Base-by-base conservation (phyloP, 1,284 basidiomycete genomes). In the Psilocybe mexicana region DNA sequence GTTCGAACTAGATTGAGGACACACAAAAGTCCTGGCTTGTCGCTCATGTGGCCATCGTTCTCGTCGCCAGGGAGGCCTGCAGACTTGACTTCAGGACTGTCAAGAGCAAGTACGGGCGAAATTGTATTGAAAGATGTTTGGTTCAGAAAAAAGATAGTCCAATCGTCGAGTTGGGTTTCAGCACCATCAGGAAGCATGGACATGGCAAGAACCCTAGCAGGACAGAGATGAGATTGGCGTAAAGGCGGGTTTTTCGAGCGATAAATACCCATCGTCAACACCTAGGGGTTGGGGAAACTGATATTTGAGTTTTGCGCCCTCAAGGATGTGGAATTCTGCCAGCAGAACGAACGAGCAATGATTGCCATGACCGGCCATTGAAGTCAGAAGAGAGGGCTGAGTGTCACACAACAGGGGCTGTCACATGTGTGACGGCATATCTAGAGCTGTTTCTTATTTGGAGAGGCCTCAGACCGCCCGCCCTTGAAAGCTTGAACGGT, bases 131-230 rank as follows among this genome's bases (percentile, higher is more conserved):
- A 91, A 0, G 87, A 81, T 0, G 92, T 93, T 75, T 97, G 95
- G 69, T 97, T 97, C 51, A 98, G 84, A 72, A 97, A 98, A 81
- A 99, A 98, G 55, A 98, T 87, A 3, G 96, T 99, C 96, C 96
- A 99, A 73, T 99, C 96, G 72, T 97, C 94, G 14, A 90, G 78
- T 62, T 96, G 90, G 51, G 91, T 86, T 73, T 99, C 97, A 11
- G 95, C 95, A 11, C 97, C 97, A 72, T 99, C 96, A 1, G 96
- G 96, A 14, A 99, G 82, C 96, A 99, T 99, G 61, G 97, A 85
- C 76, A 98, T 96, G 1, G 96, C 97, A 2, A 99, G 82, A 25
- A 94, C 84, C 63, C 95, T 97, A 66, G 6, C 47, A 47, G 55
- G 51, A 36, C n/a, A 14, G 18, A 54, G 35, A 62, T 58, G 55